Evolutionary conservation across 148 eudicot species (phyloP), one percentile per base, ranked within the genome.

Genomic region (Vaccinium vitisidaea): DNA sequence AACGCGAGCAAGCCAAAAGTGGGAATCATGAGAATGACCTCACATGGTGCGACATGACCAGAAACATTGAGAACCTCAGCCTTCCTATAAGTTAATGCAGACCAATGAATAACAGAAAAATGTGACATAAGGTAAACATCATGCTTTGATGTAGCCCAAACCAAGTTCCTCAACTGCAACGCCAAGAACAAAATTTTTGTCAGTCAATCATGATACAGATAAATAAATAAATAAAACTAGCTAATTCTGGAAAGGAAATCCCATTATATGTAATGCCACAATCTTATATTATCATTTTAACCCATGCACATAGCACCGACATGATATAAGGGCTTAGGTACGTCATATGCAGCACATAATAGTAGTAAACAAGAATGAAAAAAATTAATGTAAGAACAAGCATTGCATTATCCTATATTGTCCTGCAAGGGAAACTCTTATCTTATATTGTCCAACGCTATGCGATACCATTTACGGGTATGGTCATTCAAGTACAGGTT

Each of bases 131-230:
- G 85, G 94, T 94, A 95, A 39, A 94, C 95, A 88, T 95, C 95
- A 82, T 95, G 98, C 89, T 95, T 95, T 39, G 98, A 91, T 16
- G 97, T 91, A 80, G 98, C 97, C 93, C 98, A 95, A 46, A 95
- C 97, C 93, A 95, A 88, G 86, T 95, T 95, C 86, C 98, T 93
- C 86, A 95, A 90, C 98, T 95, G 91, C 90, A 91, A 70, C 46
- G 79, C 39, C 79, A 82, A 88, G 14, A 55, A 84, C 13, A 9
- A 63, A 74, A 36, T 43, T 67, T 53, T 3, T 53, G 46, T 82
- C 83, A 85, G 89, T 49, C 23, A 58, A 69, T 18, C 59, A 52
- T 30, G 21, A 59, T 32, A n/a, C 43, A 82, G 3, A 27, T 23
- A 10, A 54, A 46, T 36, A 36, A 36, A 36, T 36, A 36, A 82